Evolutionary conservation across 2,329 filamentous ascomycete species (phyloP).

Genomic region (Fusarium equiseti): DNA sequence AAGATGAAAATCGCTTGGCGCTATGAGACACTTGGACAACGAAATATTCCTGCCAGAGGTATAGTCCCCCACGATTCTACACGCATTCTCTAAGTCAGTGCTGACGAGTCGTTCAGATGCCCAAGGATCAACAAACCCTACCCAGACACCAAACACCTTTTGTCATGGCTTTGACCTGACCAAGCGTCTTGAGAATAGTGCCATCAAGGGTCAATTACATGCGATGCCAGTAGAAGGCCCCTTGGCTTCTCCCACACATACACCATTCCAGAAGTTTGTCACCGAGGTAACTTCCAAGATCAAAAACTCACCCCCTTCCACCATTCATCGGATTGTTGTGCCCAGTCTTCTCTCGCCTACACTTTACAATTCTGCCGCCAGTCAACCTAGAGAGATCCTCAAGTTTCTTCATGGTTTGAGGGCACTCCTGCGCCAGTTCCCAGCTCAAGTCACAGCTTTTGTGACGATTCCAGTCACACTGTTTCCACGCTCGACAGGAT

Average conservation of each 20-base stretch:
- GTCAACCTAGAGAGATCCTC: constrained; percentile 78
- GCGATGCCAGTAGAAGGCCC: constrained; percentile 61
- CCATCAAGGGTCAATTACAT: constrained; percentile 63
- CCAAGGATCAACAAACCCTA: constrained; percentile 35
- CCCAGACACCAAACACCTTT: constrained; percentile 59
- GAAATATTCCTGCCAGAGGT: constrained; percentile 76
- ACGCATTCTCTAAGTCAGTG: background rate
- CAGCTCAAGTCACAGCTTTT: constrained; percentile 75
- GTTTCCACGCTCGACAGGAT: constrained; percentile 78
- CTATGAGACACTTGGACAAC: constrained; percentile 83
- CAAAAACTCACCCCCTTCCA: constrained; percentile 66
- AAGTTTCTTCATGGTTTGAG: constrained; percentile 85
- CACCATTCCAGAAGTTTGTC: constrained; percentile 72
- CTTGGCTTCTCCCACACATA: constrained; percentile 40
- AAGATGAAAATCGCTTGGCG: constrained; percentile 99
- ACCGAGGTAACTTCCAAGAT: constrained; percentile 68
- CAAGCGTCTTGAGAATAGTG: constrained; percentile 67
- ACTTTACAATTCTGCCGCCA: constrained; percentile 77
- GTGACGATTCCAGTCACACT: constrained; percentile 84
- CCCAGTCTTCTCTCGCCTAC: constrained; percentile 89
- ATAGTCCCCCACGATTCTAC: constrained; percentile 49
- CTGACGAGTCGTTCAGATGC: constrained; percentile 34
- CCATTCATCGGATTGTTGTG: constrained; percentile 84
- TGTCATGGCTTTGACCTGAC: constrained; percentile 81
- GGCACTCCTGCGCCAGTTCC: constrained; percentile 76